Base-by-base conservation (phyloP, 441 rosid genomes). In the Daphne laureola region DNA sequence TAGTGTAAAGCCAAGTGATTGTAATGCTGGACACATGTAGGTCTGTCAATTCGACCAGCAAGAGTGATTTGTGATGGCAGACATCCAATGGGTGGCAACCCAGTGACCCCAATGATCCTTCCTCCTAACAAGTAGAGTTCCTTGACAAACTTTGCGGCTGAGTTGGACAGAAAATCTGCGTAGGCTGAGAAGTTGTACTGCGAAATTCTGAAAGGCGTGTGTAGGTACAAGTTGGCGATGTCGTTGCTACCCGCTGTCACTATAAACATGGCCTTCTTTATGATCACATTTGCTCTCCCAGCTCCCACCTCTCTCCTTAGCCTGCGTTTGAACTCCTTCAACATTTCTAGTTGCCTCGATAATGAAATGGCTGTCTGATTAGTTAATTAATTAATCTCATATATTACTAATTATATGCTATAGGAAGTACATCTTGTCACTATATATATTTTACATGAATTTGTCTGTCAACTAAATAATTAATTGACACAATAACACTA, bases 61-160 rank as follows among this genome's bases (percentile, higher is more conserved):
- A 83, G 1, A 3, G 96, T 84, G 73, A 94, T 79, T 5, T 79
- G 78, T 0, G 84, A 63, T 17, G 97, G 96, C 17, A 87, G 63
- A 49, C 96, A 90, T 17, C 97, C 96, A 8, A 90, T 57, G 23
- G 94, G 90, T 16, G 96, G 89, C 43, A 78, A 71, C 50, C 84
- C 59, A 25, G 87, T 73, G 0, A 83, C 77, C 43, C 66, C 86
- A n/a, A 90, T 44, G 51, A 84, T 77, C 64, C 94, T 67, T 15
- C 80, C 84, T 35, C 96, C 96, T 13, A 75, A 64, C 23, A 61
- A 68, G 18, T 87, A 77, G 8, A 90, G 50, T 44, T 76, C 79
- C 97, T 86, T 44, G 0, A 78, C 18, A 59, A 87, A 84, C 41
- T 14, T 64, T 12, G 85, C 65, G 60, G 96, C 90, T 3, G 52